These are phyloP conservation scores for Mycena olivaceomarginata DNA, from an alignment of 768 basidiomycete species.

Conservation along the genomic window DNA sequence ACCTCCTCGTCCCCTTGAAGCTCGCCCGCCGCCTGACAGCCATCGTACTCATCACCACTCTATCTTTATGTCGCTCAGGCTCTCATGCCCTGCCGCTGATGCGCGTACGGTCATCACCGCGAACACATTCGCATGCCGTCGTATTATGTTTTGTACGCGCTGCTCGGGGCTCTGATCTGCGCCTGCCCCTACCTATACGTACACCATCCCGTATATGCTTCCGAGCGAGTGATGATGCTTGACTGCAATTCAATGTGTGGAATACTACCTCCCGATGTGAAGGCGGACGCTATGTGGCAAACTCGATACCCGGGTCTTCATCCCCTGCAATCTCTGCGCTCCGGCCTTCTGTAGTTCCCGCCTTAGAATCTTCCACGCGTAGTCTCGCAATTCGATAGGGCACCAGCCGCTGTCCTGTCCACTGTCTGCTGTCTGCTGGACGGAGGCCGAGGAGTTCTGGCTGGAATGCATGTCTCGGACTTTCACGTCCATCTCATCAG, in stretches of 20 bases:
- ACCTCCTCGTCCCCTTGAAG: not conserved
- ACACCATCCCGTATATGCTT: not conserved
- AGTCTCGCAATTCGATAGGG: too few species aligned
- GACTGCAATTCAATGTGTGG: too few species aligned
- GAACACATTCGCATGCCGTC: not conserved
- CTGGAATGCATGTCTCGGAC: not conserved
- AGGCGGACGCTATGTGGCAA: too few species aligned
- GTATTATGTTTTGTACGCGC: slow-evolving; percentile 32
- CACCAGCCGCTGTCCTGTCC: too few species aligned
- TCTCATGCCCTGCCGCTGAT: slow-evolving; percentile 25
- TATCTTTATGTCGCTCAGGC: slow-evolving; percentile 19
- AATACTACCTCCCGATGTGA: too few species aligned
- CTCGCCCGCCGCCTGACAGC: not conserved
- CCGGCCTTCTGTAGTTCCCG: not conserved
- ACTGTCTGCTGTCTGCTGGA: not conserved
- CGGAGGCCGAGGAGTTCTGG: slow-evolving; percentile 30
- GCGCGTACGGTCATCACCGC: slow-evolving; percentile 16
- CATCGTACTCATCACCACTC: not conserved
- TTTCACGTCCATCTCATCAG: not conserved
- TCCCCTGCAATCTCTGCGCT: too few species aligned
- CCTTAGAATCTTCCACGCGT: slow-evolving; percentile 2
- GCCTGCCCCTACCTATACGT: too few species aligned
- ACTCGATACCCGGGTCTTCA: not conserved
- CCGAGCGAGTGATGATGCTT: not conserved
- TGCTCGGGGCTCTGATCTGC: slow-evolving; percentile 20